Evolutionary conservation across 2,329 filamentous ascomycete species (phyloP).

Genomic region (Pestalotiopsis sp.): DNA sequence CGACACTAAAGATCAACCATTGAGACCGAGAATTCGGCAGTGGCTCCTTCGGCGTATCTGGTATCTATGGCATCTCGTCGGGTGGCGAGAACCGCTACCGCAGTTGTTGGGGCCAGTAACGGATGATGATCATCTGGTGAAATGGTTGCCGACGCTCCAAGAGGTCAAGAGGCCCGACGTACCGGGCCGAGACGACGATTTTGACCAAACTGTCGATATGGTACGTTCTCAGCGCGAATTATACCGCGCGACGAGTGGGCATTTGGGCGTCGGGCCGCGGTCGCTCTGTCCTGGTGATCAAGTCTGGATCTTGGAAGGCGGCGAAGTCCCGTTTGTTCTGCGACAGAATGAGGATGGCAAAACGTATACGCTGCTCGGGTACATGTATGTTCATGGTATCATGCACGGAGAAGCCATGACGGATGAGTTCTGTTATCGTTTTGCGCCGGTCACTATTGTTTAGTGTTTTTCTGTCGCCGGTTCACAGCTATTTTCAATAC

Average conservation of each 20-base stretch:
- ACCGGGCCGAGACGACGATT: background rate
- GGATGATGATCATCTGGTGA: background rate
- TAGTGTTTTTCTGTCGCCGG: background rate
- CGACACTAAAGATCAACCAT: too few relatives aligned
- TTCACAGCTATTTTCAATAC: too few relatives aligned
- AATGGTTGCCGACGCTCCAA: background rate
- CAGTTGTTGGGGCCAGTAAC: background rate
- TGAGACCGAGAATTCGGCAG: background rate
- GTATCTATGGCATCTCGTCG: background rate
- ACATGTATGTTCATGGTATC: background rate
- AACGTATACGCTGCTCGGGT: background rate
- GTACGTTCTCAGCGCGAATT: background rate
- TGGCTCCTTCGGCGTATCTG: background rate
- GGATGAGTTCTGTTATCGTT: background rate
- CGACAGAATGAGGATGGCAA: background rate
- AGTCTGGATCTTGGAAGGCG: background rate
- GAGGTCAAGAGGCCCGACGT: background rate
- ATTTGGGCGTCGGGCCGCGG: background rate
- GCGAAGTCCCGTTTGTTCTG: background rate
- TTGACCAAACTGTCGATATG: background rate
- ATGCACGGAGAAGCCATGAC: conserved; percentile 3
- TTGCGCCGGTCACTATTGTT: background rate
- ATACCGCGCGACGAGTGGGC: background rate
- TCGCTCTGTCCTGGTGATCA: background rate
- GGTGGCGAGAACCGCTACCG: background rate